Base-by-base conservation (phyloP, 2,329 filamentous ascomycete genomes). In the Zelopaecilomyces penicillatus region DNA sequence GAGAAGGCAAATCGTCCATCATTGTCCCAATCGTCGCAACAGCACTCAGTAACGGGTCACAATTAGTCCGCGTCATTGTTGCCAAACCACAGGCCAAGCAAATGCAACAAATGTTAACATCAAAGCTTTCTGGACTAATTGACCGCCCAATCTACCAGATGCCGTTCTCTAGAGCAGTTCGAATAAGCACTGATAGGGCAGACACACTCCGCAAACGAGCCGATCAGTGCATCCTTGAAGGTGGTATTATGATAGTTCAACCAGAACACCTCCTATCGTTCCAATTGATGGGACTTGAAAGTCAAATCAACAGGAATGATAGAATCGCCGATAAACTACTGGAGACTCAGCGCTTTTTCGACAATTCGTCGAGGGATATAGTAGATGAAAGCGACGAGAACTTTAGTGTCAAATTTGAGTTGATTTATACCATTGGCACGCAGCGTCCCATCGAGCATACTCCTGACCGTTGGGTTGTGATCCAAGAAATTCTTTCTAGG, bases 1-100 rank as follows among this genome's bases (percentile, higher is more conserved):
- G 83, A 0, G 74, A 84, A 54, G 83, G 82, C 0, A 87, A 86
- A 50, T 80, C 79, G 0, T 83, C 82, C 0, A 76, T 85, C 2
- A 86, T 89, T 40, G 69, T 83, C 0, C 83, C 82, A 0, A 80
- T 85, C 33, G 73, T 83, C 0, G 75, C 75, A 0, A 62, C 74
- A 0, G 60, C 66, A 0, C 57, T 84, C 0, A 75, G 77, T 0
- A 65, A 85, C 39, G 64, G 66, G 0, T 54, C 58, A 0, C 67
- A 59, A 4, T 61, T 86, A 0, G 73, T 76, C 0, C 65, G 80
- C 3, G 69, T 85, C 0, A 59, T 86, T 1, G 78, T 84, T 0
- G 70, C 74, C 0, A 83, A 81, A 48, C 70, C 82, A 0, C 71
- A 84, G 32, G 71, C 75, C 0, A 70, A 68, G 10, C 80, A 86